phyloP scores from a whole-genome alignment of 169 alveolate species.

The Plasmodium cynomolgi region DNA sequence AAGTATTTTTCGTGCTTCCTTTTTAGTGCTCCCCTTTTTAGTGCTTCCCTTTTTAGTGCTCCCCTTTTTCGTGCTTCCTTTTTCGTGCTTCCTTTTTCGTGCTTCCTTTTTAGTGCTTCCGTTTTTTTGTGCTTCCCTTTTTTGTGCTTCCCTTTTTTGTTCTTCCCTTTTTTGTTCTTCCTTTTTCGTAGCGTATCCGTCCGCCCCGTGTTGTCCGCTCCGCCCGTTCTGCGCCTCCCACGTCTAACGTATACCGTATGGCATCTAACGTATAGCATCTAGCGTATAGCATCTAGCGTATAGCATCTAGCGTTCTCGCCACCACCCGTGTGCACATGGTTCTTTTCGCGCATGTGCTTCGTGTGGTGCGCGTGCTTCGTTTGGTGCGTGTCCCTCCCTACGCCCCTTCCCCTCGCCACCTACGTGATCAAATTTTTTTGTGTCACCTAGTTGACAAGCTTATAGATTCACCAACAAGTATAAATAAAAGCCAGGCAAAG shows the following conservation, averaged over 20 bases:
- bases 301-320: background rate
- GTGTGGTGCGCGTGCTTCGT: background rate
- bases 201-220: background rate
- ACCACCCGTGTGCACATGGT: background rate
- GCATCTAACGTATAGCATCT: too few species aligned
- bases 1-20: background rate
- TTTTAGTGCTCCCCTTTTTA: background rate
- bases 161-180: background rate
- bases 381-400: background rate
- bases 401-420: background rate
- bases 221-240: background rate
- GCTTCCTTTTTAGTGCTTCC: background rate
- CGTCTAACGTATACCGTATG: too few species aligned
- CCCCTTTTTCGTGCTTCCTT: background rate
- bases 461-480: background rate
- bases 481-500: background rate
- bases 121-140: background rate
- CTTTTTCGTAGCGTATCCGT: background rate
- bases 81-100: background rate
- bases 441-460: background rate
- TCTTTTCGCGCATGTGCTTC: too few species aligned
- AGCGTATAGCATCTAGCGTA: too few species aligned
- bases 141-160: background rate
- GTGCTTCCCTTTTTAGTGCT: background rate
- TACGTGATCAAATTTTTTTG: background rate